Evolutionary conservation across 1,139 yeast genomes (phyloP).

Genomic region (Geotrichum siamense): DNA sequence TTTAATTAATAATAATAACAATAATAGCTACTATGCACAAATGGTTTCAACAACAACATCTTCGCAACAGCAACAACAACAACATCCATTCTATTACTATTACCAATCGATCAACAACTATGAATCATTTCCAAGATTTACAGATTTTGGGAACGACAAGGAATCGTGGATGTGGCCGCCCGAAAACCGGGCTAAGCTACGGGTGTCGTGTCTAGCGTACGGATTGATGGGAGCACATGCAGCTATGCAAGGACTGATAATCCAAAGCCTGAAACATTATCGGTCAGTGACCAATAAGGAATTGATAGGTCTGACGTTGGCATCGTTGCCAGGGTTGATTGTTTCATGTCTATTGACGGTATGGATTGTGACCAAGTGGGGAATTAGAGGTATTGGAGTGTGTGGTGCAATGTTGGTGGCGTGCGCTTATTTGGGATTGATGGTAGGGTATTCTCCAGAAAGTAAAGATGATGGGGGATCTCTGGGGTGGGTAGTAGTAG

Average conservation of each 20-base stretch:
- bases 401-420: no score
- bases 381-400: constrained; percentile 39
- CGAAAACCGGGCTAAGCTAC: constrained; percentile 18
- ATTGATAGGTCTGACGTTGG: constrained; percentile 20
- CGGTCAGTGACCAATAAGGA: constrained; percentile 9
- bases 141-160: constrained; percentile 13
- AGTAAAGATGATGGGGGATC: no score
- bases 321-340: constrained; percentile 32
- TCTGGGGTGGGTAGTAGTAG: no score
- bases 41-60: no score
- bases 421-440: no score
- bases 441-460: no score
- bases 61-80: no score
- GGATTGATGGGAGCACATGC: constrained; percentile 37
- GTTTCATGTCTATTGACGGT: constrained; percentile 32
- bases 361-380: constrained; percentile 38
- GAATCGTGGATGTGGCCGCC: constrained; percentile 16
- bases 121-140: constrained; percentile 14
- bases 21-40: no score
- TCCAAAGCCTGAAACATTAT: constrained; percentile 37
- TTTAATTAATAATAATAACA: no score
- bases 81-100: no score
- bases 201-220: constrained; percentile 26
- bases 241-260: constrained; percentile 45
- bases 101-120: constrained; percentile 12